Evolutionary conservation across 169 alveolate genomes (phyloP).

Genomic region (Plasmodium blacklocki): DNA sequence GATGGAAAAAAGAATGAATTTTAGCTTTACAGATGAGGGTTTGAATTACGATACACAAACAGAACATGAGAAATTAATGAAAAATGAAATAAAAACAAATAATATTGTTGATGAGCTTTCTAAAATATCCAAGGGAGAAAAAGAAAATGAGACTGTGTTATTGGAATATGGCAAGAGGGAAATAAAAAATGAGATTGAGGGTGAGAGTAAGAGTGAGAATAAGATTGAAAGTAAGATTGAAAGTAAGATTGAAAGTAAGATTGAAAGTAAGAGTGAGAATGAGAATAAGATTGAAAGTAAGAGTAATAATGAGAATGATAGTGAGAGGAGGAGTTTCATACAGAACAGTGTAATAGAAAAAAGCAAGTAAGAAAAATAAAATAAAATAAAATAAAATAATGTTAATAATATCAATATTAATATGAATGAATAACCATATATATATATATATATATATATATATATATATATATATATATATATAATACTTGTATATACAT

Average conservation of each 20-base stretch:
- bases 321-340: neutral
- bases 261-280: neutral
- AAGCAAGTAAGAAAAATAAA: slow-evolving; percentile 11
- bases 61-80: neutral
- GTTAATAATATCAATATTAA: too few relatives aligned
- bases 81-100: neutral
- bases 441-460: neutral
- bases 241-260: neutral
- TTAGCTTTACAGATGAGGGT: slow-evolving; percentile 9
- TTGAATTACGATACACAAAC: neutral
- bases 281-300: neutral
- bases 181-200: neutral
- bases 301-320: slow-evolving; percentile 5
- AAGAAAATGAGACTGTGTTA: slow-evolving; percentile 23
- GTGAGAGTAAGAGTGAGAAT: neutral
- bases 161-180: slow-evolving; percentile 19
- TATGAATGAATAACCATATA: neutral
- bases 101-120: neutral
- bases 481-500: neutral
- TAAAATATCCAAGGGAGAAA: slow-evolving; percentile 12
- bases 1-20: slow-evolving; percentile 13
- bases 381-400: neutral
- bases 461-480: neutral
- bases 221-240: neutral
- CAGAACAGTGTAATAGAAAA: neutral